Evolutionary conservation across 352 stramenopile genomes (phyloP).

Genomic region (Globisporangium barbulae): DNA sequence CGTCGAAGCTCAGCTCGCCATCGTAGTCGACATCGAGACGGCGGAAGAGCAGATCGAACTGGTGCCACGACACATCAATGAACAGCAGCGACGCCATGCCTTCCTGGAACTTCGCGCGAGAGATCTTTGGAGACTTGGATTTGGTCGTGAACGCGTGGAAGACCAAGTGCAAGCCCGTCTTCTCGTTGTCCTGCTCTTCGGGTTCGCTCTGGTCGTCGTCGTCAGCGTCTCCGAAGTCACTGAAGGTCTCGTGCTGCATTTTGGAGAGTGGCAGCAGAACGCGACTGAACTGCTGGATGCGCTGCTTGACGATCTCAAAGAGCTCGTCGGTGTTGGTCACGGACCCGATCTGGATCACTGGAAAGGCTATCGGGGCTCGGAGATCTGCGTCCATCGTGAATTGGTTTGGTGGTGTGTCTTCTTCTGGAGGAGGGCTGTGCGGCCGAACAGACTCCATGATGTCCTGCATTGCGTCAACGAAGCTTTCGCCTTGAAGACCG

Average conservation of each 20-base stretch:
- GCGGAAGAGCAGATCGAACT: constrained; percentile 50
- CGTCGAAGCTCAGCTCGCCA: constrained; percentile 34
- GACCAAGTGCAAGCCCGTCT: constrained; percentile 27
- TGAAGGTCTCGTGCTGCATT: constrained; percentile 28
- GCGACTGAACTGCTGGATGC: constrained; percentile 31
- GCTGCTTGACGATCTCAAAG: constrained; percentile 47
- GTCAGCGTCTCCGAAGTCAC: constrained; percentile 42
- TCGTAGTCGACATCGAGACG: constrained; percentile 34
- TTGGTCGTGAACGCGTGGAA: constrained; percentile 28
- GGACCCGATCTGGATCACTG: constrained; percentile 35
- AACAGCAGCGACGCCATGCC: constrained; percentile 26
- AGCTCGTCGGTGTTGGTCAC: constrained; percentile 50
- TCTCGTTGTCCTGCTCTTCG: constrained; percentile 16
- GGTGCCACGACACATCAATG: constrained; percentile 47
- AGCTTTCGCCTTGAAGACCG: constrained; percentile 16
- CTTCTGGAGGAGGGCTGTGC: constrained; percentile 14
- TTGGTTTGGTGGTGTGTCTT: not conserved
- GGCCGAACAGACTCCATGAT: constrained; percentile 16
- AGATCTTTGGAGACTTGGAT: constrained; percentile 25
- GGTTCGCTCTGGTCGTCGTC: constrained; percentile 22
- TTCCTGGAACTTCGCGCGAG: constrained; percentile 41
- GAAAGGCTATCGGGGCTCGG: constrained; percentile 14
- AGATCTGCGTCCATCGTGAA: not conserved
- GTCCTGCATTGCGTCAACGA: constrained; percentile 24
- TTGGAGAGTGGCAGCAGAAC: constrained; percentile 22